Conservation (phyloP, 208 protist species). For the Lotmaria passim region DNA sequence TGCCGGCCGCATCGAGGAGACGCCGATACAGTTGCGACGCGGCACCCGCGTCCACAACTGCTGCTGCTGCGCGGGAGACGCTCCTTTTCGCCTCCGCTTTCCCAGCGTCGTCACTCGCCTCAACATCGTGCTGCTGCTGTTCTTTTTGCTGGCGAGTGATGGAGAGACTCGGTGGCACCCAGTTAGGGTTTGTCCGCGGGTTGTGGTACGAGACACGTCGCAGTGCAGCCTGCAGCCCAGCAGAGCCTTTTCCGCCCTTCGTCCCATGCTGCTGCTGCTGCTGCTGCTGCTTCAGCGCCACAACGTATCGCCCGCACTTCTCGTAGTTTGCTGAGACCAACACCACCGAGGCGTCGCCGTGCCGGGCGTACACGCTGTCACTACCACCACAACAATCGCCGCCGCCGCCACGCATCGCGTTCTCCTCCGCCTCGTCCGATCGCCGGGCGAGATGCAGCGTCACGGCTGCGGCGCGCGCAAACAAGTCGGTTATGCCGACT, state of each 20-base stretch:
- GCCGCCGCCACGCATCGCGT: slow-evolving; percentile 15
- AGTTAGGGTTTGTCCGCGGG: slow-evolving; percentile 72
- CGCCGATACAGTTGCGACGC: slow-evolving; percentile 28
- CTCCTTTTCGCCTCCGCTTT: background rate
- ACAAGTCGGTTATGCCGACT: slow-evolving; percentile 58
- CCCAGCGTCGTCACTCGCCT: background rate
- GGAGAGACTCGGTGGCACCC: slow-evolving; percentile 64
- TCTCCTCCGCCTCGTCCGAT: slow-evolving; percentile 22
- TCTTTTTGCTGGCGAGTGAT: slow-evolving; percentile 24
- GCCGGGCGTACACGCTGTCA: slow-evolving; percentile 34
- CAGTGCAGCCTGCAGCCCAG: slow-evolving; percentile 47
- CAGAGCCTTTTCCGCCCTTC: slow-evolving; percentile 6
- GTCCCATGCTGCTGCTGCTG: too few species aligned
- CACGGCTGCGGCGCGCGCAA: slow-evolving; percentile 60
- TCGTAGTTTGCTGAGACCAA: slow-evolving; percentile 64
- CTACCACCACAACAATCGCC: background rate
- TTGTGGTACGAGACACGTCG: slow-evolving; percentile 82
- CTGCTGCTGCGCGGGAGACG: background rate
- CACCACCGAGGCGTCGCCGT: slow-evolving; percentile 32
- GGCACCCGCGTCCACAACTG: slow-evolving; percentile 15
- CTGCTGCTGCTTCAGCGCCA: slow-evolving; percentile 62
- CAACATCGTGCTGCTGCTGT: background rate
- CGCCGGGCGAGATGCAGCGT: slow-evolving; percentile 70
- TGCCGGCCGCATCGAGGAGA: slow-evolving; percentile 5
- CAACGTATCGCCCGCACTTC: slow-evolving; percentile 67